These are phyloP conservation scores for Exophiala sp. DNA, from an alignment of 2,329 filamentous ascomycete species.

Conservation along the genomic window DNA sequence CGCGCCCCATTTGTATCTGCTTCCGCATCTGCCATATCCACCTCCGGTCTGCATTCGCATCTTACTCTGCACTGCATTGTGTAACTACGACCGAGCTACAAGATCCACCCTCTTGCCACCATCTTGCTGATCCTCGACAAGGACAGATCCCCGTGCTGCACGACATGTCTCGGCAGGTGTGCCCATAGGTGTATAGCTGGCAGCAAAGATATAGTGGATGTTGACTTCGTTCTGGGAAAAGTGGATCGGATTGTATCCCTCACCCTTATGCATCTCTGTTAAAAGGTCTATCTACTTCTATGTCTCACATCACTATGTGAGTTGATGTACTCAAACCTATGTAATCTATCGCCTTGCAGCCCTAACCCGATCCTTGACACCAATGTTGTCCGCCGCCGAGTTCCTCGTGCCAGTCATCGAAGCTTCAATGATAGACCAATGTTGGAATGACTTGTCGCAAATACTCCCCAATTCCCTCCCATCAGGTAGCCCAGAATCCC, in stretches of 20 bases:
- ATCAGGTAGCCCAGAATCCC: too few relatives aligned
- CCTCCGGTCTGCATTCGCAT: too few relatives aligned
- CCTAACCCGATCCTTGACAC: not conserved
- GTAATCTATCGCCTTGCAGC: not conserved
- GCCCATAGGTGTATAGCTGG: too few relatives aligned
- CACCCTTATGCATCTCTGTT: not conserved
- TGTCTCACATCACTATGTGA: conserved; percentile 5
- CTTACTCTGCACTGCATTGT: not conserved
- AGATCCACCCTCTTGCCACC: not conserved
- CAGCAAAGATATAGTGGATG: not conserved
- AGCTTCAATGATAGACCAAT: not conserved
- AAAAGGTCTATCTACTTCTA: not conserved
- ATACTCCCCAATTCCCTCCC: not conserved
- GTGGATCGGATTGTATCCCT: not conserved
- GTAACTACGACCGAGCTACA: not conserved
- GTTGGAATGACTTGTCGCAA: too few relatives aligned
- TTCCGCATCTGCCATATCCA: too few relatives aligned
- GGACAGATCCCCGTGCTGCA: not conserved
- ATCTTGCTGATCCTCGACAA: not conserved
- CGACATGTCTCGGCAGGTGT: too few relatives aligned
- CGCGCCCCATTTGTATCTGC: conserved; percentile 1
- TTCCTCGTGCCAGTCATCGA: too few relatives aligned
- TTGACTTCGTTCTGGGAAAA: not conserved
- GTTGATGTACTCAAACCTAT: too few relatives aligned
- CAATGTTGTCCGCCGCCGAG: conserved; percentile 1